Base-by-base conservation (phyloP, 768 basidiomycete genomes). In the Guyanaporus albipodus region DNA sequence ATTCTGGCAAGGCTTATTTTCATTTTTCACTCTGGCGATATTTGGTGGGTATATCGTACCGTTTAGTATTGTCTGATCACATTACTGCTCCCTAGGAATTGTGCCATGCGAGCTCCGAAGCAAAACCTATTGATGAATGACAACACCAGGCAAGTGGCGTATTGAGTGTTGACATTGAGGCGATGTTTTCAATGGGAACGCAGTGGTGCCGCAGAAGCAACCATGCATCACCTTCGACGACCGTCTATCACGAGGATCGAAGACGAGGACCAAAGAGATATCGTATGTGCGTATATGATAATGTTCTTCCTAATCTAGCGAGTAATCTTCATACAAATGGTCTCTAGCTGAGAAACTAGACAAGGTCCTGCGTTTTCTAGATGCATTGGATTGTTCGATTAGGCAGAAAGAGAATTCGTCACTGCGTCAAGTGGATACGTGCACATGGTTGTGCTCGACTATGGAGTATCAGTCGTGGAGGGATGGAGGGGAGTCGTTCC, bases 361-460 rank as follows among this genome's bases (percentile, higher is more conserved):
- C 5, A 32, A 35, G 14, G 31, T 56, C 8, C 7, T 56, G 17
- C 23, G 10, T 15, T 56, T 49, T 49, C 26, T 55, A 15, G 26
- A 44, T 29, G 54, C 44, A 40, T 38, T 56, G 32, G 45, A 19
- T 12, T 58, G 58, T 26, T 33, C 36, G 2, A 35, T 10, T 7
- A 58, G 46, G n/a, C 57, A 58, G 12, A 41, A 52, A 38, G 42
- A 39, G 8, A 52, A 50, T 0, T 15, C 37, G 15, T 43, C 39
- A 0, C 23, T 53, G 18, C 58, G 46, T 2, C 44, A 53, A 37
- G 37, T 45, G 17, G 44, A 41, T 24, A 60, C 57, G 15, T 58
- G 43, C 32, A 57, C 26, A 2, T 48, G 45, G 50, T 34, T 53
- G 11, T 19, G n/a, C 26, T 42, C 28, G 10, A 34, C 38, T 6